A percentile compares a stretch with the other conserved stretches of the same genome.
Conservation (phyloP, 1,284 basidiomycete genomes). For the Coniferiporia weirii region DNA sequence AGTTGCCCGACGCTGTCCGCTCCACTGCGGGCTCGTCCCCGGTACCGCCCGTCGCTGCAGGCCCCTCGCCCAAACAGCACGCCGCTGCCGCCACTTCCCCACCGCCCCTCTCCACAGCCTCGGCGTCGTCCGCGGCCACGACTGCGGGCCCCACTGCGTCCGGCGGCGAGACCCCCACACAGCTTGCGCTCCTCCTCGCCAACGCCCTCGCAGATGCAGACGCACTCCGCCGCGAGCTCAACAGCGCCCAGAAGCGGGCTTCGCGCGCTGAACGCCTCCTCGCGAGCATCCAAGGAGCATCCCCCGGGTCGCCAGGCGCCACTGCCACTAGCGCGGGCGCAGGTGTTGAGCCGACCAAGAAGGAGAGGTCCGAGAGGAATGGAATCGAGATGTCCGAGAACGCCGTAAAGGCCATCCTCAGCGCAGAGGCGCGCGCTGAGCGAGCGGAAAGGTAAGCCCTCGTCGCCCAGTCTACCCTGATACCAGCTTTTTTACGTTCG, state of each 20-base stretch:
- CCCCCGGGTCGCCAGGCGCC: constrained; percentile 16
- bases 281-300: constrained; percentile 28
- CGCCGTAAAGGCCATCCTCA: constrained; percentile 34
- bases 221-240: constrained; percentile 8
- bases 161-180: constrained; percentile 2
- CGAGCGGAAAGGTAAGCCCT: constrained; percentile 35
- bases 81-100: too few relatives aligned
- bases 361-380: constrained; percentile 3
- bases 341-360: constrained; percentile 15
- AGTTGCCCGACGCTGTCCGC: not conserved
- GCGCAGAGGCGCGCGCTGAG: constrained; percentile 45
- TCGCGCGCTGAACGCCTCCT: constrained; percentile 51
- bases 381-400: constrained; percentile 23
- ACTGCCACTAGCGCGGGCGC: constrained; percentile 22
- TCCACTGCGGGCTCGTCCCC: not conserved
- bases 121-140: not conserved
- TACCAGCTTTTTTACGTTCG: not conserved
- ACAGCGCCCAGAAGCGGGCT: constrained; percentile 31
- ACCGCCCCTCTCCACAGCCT: not conserved
- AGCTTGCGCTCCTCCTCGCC: constrained; percentile 17
- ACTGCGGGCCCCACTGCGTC: not conserved
- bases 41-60: not conserved
- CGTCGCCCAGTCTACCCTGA: not conserved
- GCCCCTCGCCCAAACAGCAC: not conserved
- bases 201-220: constrained; percentile 16